Percentiles rank a stretch among this genome's conserved stretches.
Evolutionary conservation across 2,329 filamentous ascomycete species (phyloP).

Genomic region (Sclerotinia spermophila): DNA sequence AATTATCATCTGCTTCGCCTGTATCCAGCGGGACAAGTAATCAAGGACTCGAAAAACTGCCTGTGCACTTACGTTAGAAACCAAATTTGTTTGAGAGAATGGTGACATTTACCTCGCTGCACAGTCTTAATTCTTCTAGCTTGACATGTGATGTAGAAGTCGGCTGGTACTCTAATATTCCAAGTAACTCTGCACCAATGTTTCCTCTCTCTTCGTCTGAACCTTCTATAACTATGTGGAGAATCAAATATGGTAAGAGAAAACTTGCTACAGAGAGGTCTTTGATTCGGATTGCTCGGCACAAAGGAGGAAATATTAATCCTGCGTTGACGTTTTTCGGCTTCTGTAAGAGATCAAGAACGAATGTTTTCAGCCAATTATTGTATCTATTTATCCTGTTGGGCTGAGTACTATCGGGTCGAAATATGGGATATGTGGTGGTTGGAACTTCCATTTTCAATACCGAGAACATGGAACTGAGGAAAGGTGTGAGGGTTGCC

Average conservation of each 20-base stretch:
- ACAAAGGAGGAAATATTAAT: slow-evolving; percentile 76
- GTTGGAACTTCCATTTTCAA: slow-evolving; percentile 51
- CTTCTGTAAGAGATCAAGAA: slow-evolving; percentile 76
- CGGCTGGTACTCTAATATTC: slow-evolving; percentile 61
- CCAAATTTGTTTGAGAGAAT: slow-evolving; percentile 22
- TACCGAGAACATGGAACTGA: slow-evolving; percentile 78
- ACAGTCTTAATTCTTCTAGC: slow-evolving; percentile 74
- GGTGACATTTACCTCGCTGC: slow-evolving; percentile 67
- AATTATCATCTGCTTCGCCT: slow-evolving; percentile 51
- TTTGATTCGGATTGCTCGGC: slow-evolving; percentile 78
- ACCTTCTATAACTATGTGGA: slow-evolving; percentile 78
- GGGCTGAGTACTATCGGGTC: slow-evolving; percentile 45
- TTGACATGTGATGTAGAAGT: slow-evolving; percentile 54
- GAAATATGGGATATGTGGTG: slow-evolving; percentile 71
- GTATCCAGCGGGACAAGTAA: slow-evolving; percentile 86
- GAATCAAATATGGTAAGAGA: slow-evolving; percentile 77
- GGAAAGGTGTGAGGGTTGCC: slow-evolving; percentile 81
- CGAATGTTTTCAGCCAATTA: slow-evolving; percentile 77
- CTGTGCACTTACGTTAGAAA: slow-evolving; percentile 45
- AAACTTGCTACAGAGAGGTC: slow-evolving; percentile 85
- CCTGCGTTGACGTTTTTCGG: slow-evolving; percentile 70
- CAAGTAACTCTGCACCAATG: slow-evolving; percentile 69
- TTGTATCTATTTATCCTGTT: slow-evolving; percentile 71
- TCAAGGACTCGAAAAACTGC: slow-evolving; percentile 88
- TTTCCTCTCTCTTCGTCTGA: slow-evolving; percentile 58